These are phyloP conservation scores for Taphrina deformans DNA, from an alignment of 1,139 yeast genomes.

Conservation along the genomic window DNA sequence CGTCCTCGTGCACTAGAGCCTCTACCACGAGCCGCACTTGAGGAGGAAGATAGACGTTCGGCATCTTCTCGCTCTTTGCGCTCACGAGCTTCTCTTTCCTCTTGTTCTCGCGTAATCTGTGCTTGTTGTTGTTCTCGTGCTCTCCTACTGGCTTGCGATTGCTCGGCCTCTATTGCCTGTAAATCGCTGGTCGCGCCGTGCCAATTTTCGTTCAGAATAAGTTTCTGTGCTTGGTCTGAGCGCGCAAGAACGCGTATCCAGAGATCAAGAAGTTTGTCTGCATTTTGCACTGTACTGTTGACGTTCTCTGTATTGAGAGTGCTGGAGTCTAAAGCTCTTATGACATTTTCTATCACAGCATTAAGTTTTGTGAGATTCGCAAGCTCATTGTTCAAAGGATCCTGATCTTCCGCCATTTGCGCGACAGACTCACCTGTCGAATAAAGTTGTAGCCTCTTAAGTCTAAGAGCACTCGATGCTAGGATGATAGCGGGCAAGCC, in stretches of 20 bases:
- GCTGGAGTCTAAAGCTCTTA: constrained; percentile 10
- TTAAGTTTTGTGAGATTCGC: constrained; percentile 22
- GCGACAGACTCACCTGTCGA: neutral
- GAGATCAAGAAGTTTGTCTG: constrained; percentile 23
- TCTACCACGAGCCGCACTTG: constrained; percentile 3
- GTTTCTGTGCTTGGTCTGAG: constrained; percentile 21
- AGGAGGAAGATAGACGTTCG: constrained; percentile 2
- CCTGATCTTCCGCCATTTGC: constrained; percentile 16
- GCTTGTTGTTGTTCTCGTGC: constrained; percentile 20
- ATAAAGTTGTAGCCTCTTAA: neutral
- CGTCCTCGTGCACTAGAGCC: constrained; percentile 10
- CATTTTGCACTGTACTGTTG: constrained; percentile 9
- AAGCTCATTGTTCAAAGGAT: constrained; percentile 20
- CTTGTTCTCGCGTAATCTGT: constrained; percentile 7
- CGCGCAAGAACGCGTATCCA: constrained; percentile 32
- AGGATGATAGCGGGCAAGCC: neutral
- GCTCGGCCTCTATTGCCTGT: constrained; percentile 25
- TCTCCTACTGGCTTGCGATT: constrained; percentile 1
- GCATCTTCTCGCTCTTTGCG: constrained; percentile 7
- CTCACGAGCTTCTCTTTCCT: constrained; percentile 12
- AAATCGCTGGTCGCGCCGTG: constrained; percentile 32
- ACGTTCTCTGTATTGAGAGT: constrained; percentile 10
- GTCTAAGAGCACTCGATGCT: neutral
- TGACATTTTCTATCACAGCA: constrained; percentile 15
- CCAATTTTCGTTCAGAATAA: constrained; percentile 26